Base-by-base conservation (phyloP, 768 basidiomycete genomes). In the Auriculariales sp. region DNA sequence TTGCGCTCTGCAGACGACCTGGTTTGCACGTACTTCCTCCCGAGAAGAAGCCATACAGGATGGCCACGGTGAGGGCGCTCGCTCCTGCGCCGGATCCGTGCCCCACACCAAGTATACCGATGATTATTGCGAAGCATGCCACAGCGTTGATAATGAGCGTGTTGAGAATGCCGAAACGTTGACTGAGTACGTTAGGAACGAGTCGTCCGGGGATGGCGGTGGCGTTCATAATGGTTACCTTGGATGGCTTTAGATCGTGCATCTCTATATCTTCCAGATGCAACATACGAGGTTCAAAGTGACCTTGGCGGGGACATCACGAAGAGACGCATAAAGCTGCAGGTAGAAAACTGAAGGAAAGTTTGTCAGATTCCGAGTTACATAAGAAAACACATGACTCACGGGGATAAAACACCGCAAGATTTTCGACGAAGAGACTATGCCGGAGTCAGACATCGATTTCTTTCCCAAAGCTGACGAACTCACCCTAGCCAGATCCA, bases 291-390 rank as follows among this genome's bases (percentile, higher is more conserved):
- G 70, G 51, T 79, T 78, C 52, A 81, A 79, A 1, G 78, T 73
- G 4, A 80, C 62, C 15, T 58, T 63, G 7, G 66, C 58, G 12
- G 62, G 59, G 34, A 75, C 65, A 1, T 71, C 69, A 49, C 74
- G 74, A 46, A 66, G 61, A 19, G 74, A 63, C 1, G 77, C 67
- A 50, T 74, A 70, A 10, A 79, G 59, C 53, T 81, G 79, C 4
- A 79, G 54, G 57, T 74, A 80, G 60, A 76, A 79, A 14, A 75
- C 63, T 0, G 75, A 75, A 44, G 67, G 74, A 51, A 67, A 77
- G 39, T 9, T n/a, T 44, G 35, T 36, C 19, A 44, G 39, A 12
- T 5, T 7, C 5, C 35, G 7, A n/a, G n/a, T n/a, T n/a, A n/a
- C n/a, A n/a, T n/a, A n/a, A n/a, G 19, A 44, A 44, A 10, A 4